Evolutionary conservation across 1,284 basidiomycete genomes (phyloP).

Genomic region (Athelia sp.): DNA sequence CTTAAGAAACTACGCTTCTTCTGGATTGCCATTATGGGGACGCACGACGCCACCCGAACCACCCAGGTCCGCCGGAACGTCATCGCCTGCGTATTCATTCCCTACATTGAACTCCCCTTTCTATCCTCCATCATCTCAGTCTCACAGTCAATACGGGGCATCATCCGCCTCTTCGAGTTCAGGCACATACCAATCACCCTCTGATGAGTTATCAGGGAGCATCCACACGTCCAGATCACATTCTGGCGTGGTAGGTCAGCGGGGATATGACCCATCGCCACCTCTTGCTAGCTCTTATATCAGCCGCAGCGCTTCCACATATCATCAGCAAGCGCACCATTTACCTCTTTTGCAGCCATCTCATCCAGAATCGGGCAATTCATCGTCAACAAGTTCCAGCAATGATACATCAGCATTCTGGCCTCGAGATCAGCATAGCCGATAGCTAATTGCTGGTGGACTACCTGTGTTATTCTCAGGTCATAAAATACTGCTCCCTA

Average conservation of each 20-base stretch:
- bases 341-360: neutral
- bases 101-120: constrained; percentile 39
- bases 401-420: neutral
- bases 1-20: neutral
- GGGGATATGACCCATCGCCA: neutral
- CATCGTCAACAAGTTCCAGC: neutral
- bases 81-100: constrained; percentile 19
- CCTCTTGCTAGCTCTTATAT: neutral
- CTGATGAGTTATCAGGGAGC: too few relatives aligned
- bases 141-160: too few relatives aligned
- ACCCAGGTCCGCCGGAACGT: neutral
- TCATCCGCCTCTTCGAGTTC: too few relatives aligned
- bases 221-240: too few relatives aligned
- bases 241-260: too few relatives aligned
- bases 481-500: too few relatives aligned
- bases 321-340: neutral
- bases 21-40: neutral
- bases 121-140: constrained; percentile 24
- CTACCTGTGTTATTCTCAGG: too few relatives aligned
- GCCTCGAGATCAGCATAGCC: too few relatives aligned
- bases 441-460: too few relatives aligned
- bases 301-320: neutral
- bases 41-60: constrained; percentile 1
- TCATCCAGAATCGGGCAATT: neutral
- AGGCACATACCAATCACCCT: too few relatives aligned